Evolutionary conservation across 2,329 filamentous ascomycete species (phyloP).

Genomic region (Verticillium longisporum): DNA sequence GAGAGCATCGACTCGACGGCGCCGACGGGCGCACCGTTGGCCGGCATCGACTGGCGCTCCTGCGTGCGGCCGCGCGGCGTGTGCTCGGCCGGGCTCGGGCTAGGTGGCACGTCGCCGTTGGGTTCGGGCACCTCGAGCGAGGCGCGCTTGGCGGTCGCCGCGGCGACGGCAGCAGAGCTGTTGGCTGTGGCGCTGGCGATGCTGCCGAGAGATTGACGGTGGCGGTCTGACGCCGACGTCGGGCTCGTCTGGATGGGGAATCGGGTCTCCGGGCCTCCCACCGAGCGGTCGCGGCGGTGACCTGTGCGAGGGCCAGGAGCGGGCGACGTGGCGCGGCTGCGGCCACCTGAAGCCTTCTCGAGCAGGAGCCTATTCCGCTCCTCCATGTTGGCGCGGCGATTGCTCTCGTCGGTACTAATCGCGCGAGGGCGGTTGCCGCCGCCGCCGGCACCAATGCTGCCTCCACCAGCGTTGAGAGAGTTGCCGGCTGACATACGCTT

Average conservation of each 20-base stretch:
- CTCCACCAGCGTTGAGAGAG: slow-evolving; percentile 40
- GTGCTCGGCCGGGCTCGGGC: slow-evolving; percentile 26
- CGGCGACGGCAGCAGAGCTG: background rate
- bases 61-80: background rate
- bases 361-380: slow-evolving; percentile 81
- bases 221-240: slow-evolving; percentile 43
- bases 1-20: slow-evolving; percentile 21
- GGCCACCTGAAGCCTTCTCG: slow-evolving; percentile 54
- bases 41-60: background rate
- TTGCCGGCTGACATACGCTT: slow-evolving; percentile 77
- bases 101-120: slow-evolving; percentile 35
- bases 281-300: slow-evolving; percentile 77
- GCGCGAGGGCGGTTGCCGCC: slow-evolving; percentile 62
- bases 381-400: slow-evolving; percentile 88
- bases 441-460: slow-evolving; percentile 17
- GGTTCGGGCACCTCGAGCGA: slow-evolving; percentile 73
- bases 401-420: slow-evolving; percentile 92
- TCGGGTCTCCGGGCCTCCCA: slow-evolving; percentile 64
- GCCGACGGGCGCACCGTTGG: slow-evolving; percentile 28
- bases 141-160: slow-evolving; percentile 42
- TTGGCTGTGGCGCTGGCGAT: slow-evolving; percentile 27
- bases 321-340: slow-evolving; percentile 70
- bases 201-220: slow-evolving; percentile 43
- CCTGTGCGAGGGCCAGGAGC: slow-evolving; percentile 46
- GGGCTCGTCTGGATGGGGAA: slow-evolving; percentile 76